Conservation (phyloP, 441 rosid genomes). For the Dalechampia spathulata region DNA sequence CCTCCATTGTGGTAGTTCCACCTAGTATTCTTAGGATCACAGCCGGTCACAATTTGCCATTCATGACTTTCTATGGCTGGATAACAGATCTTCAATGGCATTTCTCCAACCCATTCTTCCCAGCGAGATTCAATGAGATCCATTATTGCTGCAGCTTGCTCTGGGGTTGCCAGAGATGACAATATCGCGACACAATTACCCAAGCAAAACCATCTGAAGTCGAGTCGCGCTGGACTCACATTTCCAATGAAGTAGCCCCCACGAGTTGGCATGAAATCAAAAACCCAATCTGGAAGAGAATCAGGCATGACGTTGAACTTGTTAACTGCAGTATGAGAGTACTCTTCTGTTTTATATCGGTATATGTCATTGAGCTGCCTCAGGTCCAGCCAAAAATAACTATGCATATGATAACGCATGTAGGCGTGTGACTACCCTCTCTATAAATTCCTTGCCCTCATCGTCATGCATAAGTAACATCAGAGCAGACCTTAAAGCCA, state of each 20-base stretch:
- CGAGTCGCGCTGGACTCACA: slow-evolving; percentile 84
- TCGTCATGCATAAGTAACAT: slow-evolving; percentile 58
- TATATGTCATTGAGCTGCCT: slow-evolving; percentile 82
- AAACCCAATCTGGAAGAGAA: slow-evolving; percentile 82
- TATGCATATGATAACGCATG: slow-evolving; percentile 83
- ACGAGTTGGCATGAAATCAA: slow-evolving; percentile 65
- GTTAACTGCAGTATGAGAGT: too few species aligned
- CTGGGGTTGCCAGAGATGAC: slow-evolving; percentile 77
- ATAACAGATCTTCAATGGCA: slow-evolving; percentile 80
- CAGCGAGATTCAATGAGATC: slow-evolving; percentile 87
- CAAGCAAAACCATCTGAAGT: slow-evolving; percentile 81
- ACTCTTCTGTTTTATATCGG: slow-evolving; percentile 76
- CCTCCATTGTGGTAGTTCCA: slow-evolving; percentile 97
- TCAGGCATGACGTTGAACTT: too few species aligned
- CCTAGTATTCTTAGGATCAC: too few species aligned
- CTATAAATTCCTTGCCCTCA: slow-evolving; percentile 65
- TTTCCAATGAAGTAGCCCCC: slow-evolving; percentile 85
- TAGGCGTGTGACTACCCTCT: slow-evolving; percentile 59
- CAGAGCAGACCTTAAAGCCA: slow-evolving; percentile 72
- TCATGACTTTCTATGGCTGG: slow-evolving; percentile 84
- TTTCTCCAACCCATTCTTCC: slow-evolving; percentile 88
- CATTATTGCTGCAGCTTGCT: slow-evolving; percentile 74
- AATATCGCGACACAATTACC: slow-evolving; percentile 80
- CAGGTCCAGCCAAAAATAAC: slow-evolving; percentile 72
- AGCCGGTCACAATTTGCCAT: slow-evolving; percentile 68